Evolutionary conservation across 768 basidiomycete species (phyloP), one percentile per base, ranked within the genome.

Genomic region (Kwoniella botswanensis): DNA sequence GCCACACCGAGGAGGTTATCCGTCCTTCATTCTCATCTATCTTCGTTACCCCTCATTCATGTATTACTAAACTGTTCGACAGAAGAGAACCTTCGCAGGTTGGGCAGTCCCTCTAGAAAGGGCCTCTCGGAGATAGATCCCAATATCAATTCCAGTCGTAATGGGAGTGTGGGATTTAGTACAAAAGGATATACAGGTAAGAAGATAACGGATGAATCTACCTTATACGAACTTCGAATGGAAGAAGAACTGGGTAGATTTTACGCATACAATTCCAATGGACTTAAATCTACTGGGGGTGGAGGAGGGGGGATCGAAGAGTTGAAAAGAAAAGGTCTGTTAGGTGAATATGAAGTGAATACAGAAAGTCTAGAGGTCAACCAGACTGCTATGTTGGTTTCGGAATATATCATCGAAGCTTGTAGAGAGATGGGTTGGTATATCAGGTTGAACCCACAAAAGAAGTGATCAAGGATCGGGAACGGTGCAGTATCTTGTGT

Each of bases 371-470:
- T 68, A 12, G n/a, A 29, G 22, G 15, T 62, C 5, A 54, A 61
- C 9, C 50, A 60, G 2, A 62, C 59, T 26, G 67, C 59, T 54
- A 18, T 52, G 10, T 50, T 59, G 41, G 35, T 68, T 22, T 41
- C 35, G 15, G 67, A 68, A 44, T 68, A 68, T 61, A 44, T 61
- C 12, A 46, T 68, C 21, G 67, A 79, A 62, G 55, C 71, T 72
- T 44, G 71, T 24, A 42, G 78, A 71, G n/a, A 75, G 46, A 9
- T 74, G 44, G 63, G 71, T 66, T 59, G 70, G 68, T 73, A 72
- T 70, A 22, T 76, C 71, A 73, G 59, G 12, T 44, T 55, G 24
- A 58, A 50, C 29, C 35, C 61, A 7, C 21, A 35, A 43, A 55
- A 42, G 50, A 56, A 52, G 54, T 22, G 9, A 24, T 65, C 26